These are phyloP conservation scores for Middelhovenomyces tepae DNA, from an alignment of 805 yeast genomes.

Conservation along the genomic window DNA sequence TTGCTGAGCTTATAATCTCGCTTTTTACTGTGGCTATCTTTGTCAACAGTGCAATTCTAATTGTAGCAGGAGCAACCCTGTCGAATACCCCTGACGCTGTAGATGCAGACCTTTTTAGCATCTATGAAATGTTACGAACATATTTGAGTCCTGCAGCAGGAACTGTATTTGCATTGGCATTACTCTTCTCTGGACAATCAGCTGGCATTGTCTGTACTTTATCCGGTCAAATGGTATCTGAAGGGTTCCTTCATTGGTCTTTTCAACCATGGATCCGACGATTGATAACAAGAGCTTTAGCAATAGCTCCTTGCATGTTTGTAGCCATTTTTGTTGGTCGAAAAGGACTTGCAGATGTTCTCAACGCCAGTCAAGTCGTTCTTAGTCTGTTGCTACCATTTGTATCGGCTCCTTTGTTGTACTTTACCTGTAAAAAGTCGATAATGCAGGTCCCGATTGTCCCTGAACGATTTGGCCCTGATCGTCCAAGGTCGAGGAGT, in stretches of 20 bases:
- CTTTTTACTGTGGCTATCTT: conserved; percentile 83
- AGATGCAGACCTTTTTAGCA: conserved; percentile 75
- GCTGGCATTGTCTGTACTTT: conserved; percentile 92
- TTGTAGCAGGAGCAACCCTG: conserved; percentile 86
- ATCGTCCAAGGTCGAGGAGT: not conserved
- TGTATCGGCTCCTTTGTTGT: conserved; percentile 80
- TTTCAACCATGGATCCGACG: conserved; percentile 77
- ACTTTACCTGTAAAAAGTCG: conserved; percentile 61
- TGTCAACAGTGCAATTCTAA: conserved; percentile 81
- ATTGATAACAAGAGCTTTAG: conserved; percentile 70
- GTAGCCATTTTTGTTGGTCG: conserved; percentile 70
- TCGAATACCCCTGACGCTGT: conserved; percentile 50
- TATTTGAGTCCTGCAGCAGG: conserved; percentile 84
- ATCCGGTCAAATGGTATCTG: conserved; percentile 90
- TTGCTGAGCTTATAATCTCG: conserved; percentile 74
- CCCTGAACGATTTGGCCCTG: not conserved
- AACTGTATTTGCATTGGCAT: conserved; percentile 77
- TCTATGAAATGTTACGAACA: conserved; percentile 58
- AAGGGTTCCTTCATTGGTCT: conserved; percentile 76
- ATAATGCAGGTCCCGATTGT: conserved; percentile 45
- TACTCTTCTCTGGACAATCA: conserved; percentile 85
- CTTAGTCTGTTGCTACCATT: conserved; percentile 73
- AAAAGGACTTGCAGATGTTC: conserved; percentile 60
- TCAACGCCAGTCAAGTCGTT: conserved; percentile 78
- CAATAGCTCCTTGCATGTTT: conserved; percentile 74